Evolutionary conservation across 495 filamentous ascomycete genomes (phyloP), one percentile per base, ranked within the genome.

Genomic region (Aspergillus sparsus): DNA sequence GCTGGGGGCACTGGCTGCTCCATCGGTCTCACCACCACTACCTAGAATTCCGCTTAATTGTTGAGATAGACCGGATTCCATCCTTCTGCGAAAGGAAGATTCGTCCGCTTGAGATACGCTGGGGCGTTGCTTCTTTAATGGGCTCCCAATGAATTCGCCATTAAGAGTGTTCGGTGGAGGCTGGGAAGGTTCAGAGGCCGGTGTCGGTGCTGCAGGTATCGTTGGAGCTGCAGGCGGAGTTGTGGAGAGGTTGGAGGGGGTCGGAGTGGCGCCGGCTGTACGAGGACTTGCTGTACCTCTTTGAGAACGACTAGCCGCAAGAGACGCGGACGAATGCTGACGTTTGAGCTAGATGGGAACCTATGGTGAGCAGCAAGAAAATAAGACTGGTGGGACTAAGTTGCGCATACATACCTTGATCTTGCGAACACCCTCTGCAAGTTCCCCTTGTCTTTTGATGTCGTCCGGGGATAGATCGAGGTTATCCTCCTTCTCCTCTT

Each of bases 351-450:
- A 69, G 62, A 64, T 2, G 1, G 6, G 37, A 16, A 27, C 51
- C 31, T 39, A 70, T 55, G 71, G 46, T 61, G 36, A 42, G 10
- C 39, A 18, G 6, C 6, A 27, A 54, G 34, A 2, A 47, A 54
- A 39, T 21, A 46, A 33, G 12, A 7, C 32, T 10, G 12, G 45
- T 27, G 37, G 33, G 21, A 56, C 42, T 15, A 7, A 27, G 21
- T 27, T 27, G 21, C 21, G 21, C 21, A 27, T 58, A 77, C 89
- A 68, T 83, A 95, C 93, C 77, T 90, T 92, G 66, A 99, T 97
- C 70, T 94, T 88, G 52, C 91, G 83, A 27, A 99, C 87, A 32
- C 92, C 92, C 62, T 97, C 93, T 34, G 90, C 89, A 42, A 99
- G 80, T 68, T 98, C 92, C 12, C 90, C 91, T 60, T 91, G 85